Evolutionary conservation across 2,329 filamentous ascomycete species (phyloP).

Genomic region (Chaetomiaceae sp.): DNA sequence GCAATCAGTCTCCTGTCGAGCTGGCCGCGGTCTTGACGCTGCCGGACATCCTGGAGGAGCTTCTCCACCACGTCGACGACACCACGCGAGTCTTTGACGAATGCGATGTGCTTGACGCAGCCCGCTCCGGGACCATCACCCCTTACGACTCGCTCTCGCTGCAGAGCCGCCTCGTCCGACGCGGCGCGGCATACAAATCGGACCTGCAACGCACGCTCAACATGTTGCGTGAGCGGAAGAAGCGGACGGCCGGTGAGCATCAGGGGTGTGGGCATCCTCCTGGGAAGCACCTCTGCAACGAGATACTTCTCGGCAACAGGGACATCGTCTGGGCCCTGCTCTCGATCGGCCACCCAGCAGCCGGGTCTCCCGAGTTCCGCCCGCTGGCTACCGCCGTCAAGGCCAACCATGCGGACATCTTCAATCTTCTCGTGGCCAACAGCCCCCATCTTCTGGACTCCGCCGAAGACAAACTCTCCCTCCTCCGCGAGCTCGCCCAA

Average conservation of each 20-base stretch:
- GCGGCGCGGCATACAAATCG: slow-evolving; percentile 13
- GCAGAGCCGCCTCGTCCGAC: slow-evolving; percentile 17
- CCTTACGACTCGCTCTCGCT: slow-evolving; percentile 14
- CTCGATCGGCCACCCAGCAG: slow-evolving; percentile 9
- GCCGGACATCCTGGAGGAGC: slow-evolving; percentile 18
- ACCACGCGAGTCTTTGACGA: slow-evolving; percentile 5
- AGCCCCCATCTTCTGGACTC: not conserved
- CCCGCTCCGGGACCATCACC: slow-evolving; percentile 4
- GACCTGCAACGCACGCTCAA: slow-evolving; percentile 3
- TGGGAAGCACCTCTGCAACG: slow-evolving; percentile 12
- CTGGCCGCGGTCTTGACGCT: slow-evolving; percentile 18
- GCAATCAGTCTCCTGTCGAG: slow-evolving; percentile 7
- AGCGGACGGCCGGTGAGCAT: not conserved
- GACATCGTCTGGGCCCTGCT: slow-evolving; percentile 16
- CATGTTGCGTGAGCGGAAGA: slow-evolving; percentile 7
- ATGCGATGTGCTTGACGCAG: slow-evolving; percentile 14
- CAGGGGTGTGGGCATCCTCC: not conserved
- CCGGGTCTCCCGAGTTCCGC: slow-evolving; percentile 8
- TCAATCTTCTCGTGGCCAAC: not conserved
- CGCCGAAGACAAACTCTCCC: not conserved
- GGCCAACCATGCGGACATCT: slow-evolving; percentile 7
- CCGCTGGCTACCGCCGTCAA: slow-evolving; percentile 10
- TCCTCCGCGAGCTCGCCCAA: slow-evolving; percentile 9
- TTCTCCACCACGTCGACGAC: slow-evolving; percentile 6
- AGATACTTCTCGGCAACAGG: slow-evolving; percentile 11